Conservation (phyloP, 257 asterid genomes). For the Fraxinus anomala region DNA sequence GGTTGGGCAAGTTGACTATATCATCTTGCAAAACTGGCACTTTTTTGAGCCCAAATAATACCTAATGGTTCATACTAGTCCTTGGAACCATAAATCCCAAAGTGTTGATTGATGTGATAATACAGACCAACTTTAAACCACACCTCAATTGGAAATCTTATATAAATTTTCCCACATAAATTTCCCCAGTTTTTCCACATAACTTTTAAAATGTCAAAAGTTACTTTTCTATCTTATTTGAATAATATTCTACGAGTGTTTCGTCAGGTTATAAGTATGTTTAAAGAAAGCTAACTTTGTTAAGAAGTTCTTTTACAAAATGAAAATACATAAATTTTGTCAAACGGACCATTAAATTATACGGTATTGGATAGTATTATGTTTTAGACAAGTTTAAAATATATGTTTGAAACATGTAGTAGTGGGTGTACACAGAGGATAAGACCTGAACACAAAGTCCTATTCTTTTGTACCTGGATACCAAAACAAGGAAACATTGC, state of each 20-base stretch:
- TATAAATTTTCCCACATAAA: slow-evolving; percentile 39
- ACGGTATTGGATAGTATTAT: background rate
- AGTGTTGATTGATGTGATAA: slow-evolving; percentile 32
- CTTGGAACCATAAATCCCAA: background rate
- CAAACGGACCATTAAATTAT: too few relatives aligned
- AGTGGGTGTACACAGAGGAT: background rate
- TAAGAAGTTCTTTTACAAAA: too few relatives aligned
- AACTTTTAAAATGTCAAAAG: too few relatives aligned
- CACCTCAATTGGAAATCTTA: slow-evolving; percentile 37
- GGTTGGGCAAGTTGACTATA: slow-evolving; percentile 29
- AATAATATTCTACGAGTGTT: too few relatives aligned
- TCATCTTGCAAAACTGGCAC: too few relatives aligned
- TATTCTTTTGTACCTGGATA: background rate
- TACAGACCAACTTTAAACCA: slow-evolving; percentile 30
- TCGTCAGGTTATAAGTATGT: too few relatives aligned
- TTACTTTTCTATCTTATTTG: too few relatives aligned
- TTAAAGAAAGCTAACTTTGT: too few relatives aligned
- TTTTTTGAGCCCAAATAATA: too few relatives aligned
- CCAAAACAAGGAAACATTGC: slow-evolving; percentile 35
- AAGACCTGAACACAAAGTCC: background rate
- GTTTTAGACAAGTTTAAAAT: background rate
- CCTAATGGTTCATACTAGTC: too few relatives aligned
- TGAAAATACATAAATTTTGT: too few relatives aligned
- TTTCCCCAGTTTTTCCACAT: slow-evolving; percentile 4
- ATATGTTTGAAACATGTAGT: too few relatives aligned